Conservation (phyloP, 116 monocot genomes). For the Iris pallida region DNA sequence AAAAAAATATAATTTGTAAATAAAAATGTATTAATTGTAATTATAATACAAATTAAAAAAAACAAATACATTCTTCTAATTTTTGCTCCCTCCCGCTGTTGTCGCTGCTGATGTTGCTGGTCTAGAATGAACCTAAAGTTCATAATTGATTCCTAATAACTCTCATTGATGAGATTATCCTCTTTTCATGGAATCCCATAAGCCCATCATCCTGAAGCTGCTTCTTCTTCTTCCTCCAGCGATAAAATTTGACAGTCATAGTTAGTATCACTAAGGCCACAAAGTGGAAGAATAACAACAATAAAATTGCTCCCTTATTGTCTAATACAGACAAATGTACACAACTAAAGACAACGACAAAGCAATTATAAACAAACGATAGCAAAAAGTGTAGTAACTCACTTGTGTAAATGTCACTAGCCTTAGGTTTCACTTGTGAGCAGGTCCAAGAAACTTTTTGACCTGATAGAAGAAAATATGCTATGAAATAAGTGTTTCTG, state of each 20-base stretch:
- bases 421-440: slow-evolving; percentile 51
- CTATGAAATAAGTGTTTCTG: background rate
- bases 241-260: slow-evolving; percentile 52
- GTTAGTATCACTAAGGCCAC: slow-evolving; percentile 39
- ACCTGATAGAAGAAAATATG: slow-evolving; percentile 24
- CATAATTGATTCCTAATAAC: too few species aligned
- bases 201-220: slow-evolving; percentile 68
- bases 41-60: too few species aligned
- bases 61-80: too few species aligned
- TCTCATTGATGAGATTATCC: slow-evolving; percentile 30
- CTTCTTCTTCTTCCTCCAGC: slow-evolving; percentile 81
- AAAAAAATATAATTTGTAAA: too few species aligned
- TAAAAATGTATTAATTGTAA: too few species aligned
- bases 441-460: slow-evolving; percentile 77
- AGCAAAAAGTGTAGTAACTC: background rate
- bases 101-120: too few species aligned
- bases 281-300: slow-evolving; percentile 60
- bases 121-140: too few species aligned
- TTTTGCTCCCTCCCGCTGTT: too few species aligned
- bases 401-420: slow-evolving; percentile 40
- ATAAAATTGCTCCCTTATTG: slow-evolving; percentile 37
- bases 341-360: background rate
- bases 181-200: slow-evolving; percentile 60
- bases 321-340: slow-evolving; percentile 24
- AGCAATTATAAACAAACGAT: background rate